Conservation (phyloP, 1,139 yeast genomes). For the Kluyveromyces sp. region DNA sequence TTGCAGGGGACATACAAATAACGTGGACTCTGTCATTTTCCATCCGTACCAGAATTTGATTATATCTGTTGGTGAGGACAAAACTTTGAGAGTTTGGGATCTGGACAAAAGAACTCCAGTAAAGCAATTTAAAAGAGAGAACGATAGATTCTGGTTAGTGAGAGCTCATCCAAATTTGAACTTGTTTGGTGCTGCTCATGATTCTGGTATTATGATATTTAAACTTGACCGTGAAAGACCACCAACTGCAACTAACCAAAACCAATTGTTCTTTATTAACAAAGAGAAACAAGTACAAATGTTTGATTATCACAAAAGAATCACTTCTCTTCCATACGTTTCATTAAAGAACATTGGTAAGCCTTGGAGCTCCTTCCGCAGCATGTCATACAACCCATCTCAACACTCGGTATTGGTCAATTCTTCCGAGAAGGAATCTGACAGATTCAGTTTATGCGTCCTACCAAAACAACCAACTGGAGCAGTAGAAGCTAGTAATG, state of each 20-base stretch:
- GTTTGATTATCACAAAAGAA: constrained; percentile 55
- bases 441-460: constrained; percentile 63
- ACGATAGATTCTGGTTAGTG: constrained; percentile 91
- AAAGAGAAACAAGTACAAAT: constrained; percentile 80
- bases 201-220: constrained; percentile 96
- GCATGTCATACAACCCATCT: constrained; percentile 84
- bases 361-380: constrained; percentile 79
- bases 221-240: constrained; percentile 97
- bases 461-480: constrained; percentile 87
- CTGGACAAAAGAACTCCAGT: constrained; percentile 88
- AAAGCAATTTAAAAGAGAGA: constrained; percentile 89
- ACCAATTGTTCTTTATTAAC: constrained; percentile 65
- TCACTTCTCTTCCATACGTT: constrained; percentile 67
- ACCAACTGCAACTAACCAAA: constrained; percentile 67
- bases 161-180: constrained; percentile 85
- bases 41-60: constrained; percentile 92
- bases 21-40: constrained; percentile 81
- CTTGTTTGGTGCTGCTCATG: constrained; percentile 94
- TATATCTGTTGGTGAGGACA: constrained; percentile 91
- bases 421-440: constrained; percentile 57
- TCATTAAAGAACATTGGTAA: constrained; percentile 79
- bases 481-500: constrained; percentile 80
- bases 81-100: constrained; percentile 97
- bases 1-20: constrained; percentile 94
- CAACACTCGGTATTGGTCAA: constrained; percentile 83